These are phyloP conservation scores for Fraxinus cuspidata DNA, from an alignment of 257 asterid genomes.

Conservation along the genomic window DNA sequence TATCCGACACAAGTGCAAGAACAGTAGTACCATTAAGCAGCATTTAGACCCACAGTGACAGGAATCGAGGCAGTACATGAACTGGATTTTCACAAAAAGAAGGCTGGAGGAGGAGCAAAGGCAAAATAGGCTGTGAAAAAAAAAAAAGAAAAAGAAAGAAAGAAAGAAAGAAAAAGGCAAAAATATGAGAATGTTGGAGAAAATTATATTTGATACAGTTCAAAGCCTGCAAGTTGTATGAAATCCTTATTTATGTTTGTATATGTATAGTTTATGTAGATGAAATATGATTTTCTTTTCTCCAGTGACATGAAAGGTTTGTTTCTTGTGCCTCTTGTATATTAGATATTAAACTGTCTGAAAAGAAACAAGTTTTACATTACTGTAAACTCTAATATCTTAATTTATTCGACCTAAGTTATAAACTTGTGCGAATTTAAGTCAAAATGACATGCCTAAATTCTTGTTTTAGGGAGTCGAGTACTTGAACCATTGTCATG, in stretches of 20 bases:
- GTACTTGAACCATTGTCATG: too few relatives aligned
- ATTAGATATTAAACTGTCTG: background rate
- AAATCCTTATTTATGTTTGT: constrained; percentile 20
- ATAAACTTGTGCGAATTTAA: too few relatives aligned
- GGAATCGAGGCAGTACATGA: constrained; percentile 32
- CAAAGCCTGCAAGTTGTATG: constrained; percentile 17
- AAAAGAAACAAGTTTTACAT: too few relatives aligned
- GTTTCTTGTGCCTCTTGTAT: background rate
- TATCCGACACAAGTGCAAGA: background rate
- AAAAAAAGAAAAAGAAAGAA: too few relatives aligned
- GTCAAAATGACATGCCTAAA: too few relatives aligned
- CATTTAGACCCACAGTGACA: constrained; percentile 40
- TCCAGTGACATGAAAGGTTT: background rate
- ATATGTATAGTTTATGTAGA: background rate
- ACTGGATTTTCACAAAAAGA: constrained; percentile 36
- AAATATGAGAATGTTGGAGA: constrained; percentile 16
- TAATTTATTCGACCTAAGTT: too few relatives aligned
- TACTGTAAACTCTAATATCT: too few relatives aligned
- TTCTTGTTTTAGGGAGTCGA: too few relatives aligned
- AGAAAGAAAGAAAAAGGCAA: too few relatives aligned
- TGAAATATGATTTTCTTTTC: background rate
- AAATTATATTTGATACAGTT: constrained; percentile 12
- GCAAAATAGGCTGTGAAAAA: constrained; percentile 23
- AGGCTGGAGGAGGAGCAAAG: constrained; percentile 33
- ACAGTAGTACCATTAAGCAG: background rate